Conservation (phyloP, 306 rosid species). For the Prunus davidiana region DNA sequence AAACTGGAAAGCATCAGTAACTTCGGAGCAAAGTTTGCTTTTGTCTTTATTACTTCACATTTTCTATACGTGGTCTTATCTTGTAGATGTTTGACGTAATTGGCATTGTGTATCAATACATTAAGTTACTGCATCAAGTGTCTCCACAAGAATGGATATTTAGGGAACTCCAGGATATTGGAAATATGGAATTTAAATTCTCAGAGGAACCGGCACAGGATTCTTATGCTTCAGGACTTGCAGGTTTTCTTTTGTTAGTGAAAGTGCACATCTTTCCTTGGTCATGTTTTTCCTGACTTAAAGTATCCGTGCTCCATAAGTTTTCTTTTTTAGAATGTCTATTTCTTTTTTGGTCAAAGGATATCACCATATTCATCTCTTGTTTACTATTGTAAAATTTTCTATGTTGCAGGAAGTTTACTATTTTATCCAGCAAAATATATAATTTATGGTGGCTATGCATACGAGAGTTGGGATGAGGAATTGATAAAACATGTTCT, state of each 20-base stretch:
- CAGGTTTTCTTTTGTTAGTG: slow-evolving; percentile 46
- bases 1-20: slow-evolving; percentile 12
- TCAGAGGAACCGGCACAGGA: slow-evolving; percentile 95
- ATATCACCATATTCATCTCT: not conserved
- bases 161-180: slow-evolving; percentile 86
- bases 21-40: not conserved
- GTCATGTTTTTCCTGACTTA: not conserved
- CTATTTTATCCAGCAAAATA: slow-evolving; percentile 67
- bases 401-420: slow-evolving; percentile 63
- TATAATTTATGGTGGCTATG: slow-evolving; percentile 84
- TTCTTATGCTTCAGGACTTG: slow-evolving; percentile 92
- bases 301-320: not conserved
- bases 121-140: slow-evolving; percentile 60
- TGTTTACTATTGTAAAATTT: slow-evolving; percentile 22
- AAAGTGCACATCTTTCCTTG: not conserved
- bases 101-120: slow-evolving; percentile 79
- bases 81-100: slow-evolving; percentile 76
- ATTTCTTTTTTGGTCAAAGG: no score
- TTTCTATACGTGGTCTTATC: slow-evolving; percentile 20
- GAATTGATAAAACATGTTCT: slow-evolving; percentile 59
- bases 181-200: slow-evolving; percentile 92
- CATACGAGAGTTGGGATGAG: slow-evolving; percentile 74
- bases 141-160: slow-evolving; percentile 96
- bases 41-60: slow-evolving; percentile 10
- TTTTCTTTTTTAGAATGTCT: no score